These are phyloP conservation scores for Ampelomyces quisqualis DNA, from an alignment of 2,329 filamentous ascomycete genomes.

Conservation along the genomic window DNA sequence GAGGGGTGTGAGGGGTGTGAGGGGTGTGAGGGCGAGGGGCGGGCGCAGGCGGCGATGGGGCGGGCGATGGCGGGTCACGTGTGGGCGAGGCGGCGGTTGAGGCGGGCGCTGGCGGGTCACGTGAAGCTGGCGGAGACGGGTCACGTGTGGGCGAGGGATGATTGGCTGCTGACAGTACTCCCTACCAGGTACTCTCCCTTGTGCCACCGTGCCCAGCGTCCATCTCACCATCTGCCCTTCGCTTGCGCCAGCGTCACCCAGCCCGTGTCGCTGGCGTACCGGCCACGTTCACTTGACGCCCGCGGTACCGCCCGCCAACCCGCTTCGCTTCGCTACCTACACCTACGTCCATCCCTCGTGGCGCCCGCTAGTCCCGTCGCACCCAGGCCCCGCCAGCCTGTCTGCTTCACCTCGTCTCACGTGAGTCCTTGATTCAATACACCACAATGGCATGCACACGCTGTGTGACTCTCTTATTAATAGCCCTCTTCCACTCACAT, in stretches of 20 bases:
- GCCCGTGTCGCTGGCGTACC: conserved; percentile 20
- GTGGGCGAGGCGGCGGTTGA: too few species aligned
- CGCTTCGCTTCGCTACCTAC: conserved; percentile 24
- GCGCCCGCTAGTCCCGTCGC: conserved; percentile 29
- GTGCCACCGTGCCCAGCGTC: conserved; percentile 31
- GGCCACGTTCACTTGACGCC: conserved; percentile 35
- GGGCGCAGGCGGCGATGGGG: conserved; percentile 8
- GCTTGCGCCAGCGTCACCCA: conserved; percentile 20
- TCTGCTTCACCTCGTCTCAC: conserved; percentile 42
- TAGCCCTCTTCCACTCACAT: conserved; percentile 25
- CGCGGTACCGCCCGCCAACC: conserved; percentile 28
- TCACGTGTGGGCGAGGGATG: too few species aligned
- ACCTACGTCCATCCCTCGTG: conserved; percentile 39
- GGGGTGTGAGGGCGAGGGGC: too few species aligned
- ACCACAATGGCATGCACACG: conserved; percentile 35
- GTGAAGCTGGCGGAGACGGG: background rate
- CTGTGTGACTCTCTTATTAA: conserved; percentile 42
- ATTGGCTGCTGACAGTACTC: too few species aligned
- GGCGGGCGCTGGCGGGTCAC: too few species aligned
- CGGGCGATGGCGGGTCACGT: too few species aligned
- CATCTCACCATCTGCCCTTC: conserved; percentile 20
- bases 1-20: too few species aligned
- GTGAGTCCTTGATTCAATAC: conserved; percentile 40
- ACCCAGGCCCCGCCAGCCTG: conserved; percentile 32
- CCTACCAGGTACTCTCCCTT: conserved; percentile 21